Percentiles rank a stretch among this genome's conserved stretches.
phyloP scores from a whole-genome alignment of 2,329 filamentous ascomycete genomes.

The Colletotrichum sp. region DNA sequence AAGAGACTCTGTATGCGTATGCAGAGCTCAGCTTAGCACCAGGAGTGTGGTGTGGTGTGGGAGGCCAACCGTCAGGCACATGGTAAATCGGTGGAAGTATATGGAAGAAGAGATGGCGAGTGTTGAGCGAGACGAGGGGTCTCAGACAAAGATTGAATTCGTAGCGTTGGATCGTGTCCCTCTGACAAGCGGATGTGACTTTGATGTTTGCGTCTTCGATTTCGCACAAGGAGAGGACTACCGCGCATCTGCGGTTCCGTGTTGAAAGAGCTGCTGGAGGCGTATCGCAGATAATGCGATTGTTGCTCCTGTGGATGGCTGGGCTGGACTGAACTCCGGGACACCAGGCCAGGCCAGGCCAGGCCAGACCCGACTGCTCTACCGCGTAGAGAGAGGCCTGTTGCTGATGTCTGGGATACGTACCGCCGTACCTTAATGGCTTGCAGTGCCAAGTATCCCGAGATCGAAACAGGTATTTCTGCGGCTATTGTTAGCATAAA shows the following conservation, averaged over 20 bases:
- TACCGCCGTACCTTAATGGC: neutral
- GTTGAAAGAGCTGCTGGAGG: neutral
- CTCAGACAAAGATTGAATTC: slow-evolving; percentile 8
- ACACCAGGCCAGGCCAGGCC: neutral
- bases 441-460: neutral
- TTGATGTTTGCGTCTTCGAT: slow-evolving; percentile 8
- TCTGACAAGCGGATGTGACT: slow-evolving; percentile 1
- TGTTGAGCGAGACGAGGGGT: slow-evolving; percentile 6
- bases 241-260: neutral
- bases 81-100: slow-evolving; percentile 7
- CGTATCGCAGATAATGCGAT: neutral
- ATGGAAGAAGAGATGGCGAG: slow-evolving; percentile 1
- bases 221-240: neutral
- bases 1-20: slow-evolving; percentile 10
- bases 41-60: neutral
- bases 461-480: neutral
- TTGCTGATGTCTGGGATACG: neutral
- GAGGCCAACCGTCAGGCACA: neutral
- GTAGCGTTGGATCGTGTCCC: neutral
- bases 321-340: slow-evolving; percentile 7
- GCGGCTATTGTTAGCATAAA: neutral
- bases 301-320: neutral
- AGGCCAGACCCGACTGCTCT: neutral
- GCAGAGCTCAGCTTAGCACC: slow-evolving; percentile 6
- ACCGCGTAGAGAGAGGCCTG: neutral